These are phyloP conservation scores for Cenchrus fungigraminus DNA, from an alignment of 176 grass and related monocot species.

Conservation along the genomic window DNA sequence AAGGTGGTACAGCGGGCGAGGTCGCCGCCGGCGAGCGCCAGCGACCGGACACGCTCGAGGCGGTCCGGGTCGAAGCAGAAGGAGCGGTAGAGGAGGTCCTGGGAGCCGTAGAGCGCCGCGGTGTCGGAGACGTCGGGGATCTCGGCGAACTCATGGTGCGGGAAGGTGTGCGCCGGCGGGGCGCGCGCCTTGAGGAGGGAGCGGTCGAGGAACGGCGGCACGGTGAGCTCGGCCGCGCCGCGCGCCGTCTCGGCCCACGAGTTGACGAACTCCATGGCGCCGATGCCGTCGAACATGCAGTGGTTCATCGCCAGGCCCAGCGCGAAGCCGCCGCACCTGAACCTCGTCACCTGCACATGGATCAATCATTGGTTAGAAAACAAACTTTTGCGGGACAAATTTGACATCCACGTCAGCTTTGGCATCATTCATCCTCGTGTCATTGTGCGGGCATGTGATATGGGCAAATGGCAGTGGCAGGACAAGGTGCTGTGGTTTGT, in stretches of 20 bases:
- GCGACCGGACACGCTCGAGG: constrained; percentile 56
- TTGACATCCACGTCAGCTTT: neutral
- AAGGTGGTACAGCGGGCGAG: constrained; percentile 75
- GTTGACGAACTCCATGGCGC: constrained; percentile 97
- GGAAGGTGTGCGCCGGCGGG: constrained; percentile 60
- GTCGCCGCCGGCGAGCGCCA: constrained; percentile 50
- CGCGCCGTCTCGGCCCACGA: constrained; percentile 94
- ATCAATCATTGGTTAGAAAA: neutral
- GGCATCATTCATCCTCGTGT: neutral
- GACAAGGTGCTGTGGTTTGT: neutral
- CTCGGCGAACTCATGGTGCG: constrained; percentile 87
- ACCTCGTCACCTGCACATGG: constrained; percentile 71
- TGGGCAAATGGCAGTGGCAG: neutral
- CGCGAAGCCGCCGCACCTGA: constrained; percentile 81
- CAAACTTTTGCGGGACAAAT: too few relatives aligned
- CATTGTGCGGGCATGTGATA: too few relatives aligned
- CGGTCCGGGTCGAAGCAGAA: constrained; percentile 82
- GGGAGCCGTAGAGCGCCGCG: constrained; percentile 48
- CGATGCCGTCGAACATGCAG: constrained; percentile 95
- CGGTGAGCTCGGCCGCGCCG: constrained; percentile 57
- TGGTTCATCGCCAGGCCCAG: constrained; percentile 88
- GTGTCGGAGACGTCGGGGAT: constrained; percentile 73
- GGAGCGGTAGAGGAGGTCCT: constrained; percentile 70
- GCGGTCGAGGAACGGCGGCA: constrained; percentile 80
- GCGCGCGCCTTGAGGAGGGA: constrained; percentile 52